phyloP scores from a whole-genome alignment of 306 rosid species.

The Sicyos edulis region DNA sequence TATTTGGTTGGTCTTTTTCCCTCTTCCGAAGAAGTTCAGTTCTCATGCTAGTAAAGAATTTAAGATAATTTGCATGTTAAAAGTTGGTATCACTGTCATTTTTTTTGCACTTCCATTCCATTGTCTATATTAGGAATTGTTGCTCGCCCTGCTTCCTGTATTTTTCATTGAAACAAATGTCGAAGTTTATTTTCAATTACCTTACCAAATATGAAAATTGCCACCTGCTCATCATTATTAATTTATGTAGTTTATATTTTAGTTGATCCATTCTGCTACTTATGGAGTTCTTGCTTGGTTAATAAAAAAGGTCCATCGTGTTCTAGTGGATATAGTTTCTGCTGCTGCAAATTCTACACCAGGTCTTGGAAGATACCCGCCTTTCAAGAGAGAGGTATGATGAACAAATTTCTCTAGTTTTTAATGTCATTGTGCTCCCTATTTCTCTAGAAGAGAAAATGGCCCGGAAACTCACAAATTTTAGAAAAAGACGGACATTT shows the following conservation, averaged over 20 bases:
- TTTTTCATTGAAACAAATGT: background rate
- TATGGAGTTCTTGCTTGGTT: constrained; percentile 22
- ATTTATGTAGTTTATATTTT: background rate
- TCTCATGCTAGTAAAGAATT: background rate
- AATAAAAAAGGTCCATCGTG: constrained; percentile 72
- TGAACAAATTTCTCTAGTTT: constrained; percentile 5
- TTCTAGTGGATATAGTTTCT: constrained; percentile 80
- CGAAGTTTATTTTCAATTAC: background rate
- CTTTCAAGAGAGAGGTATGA: constrained; percentile 86
- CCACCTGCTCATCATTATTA: background rate
- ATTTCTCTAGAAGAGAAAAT: background rate
- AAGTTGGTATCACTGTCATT: background rate
- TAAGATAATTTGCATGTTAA: no score
- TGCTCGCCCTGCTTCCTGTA: background rate
- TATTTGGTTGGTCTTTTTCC: background rate
- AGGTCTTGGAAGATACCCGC: constrained; percentile 96
- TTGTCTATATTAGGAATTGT: background rate
- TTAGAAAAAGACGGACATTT: no score
- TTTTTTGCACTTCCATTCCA: constrained; percentile 1
- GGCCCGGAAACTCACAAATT: background rate
- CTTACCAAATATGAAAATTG: constrained; percentile 10
- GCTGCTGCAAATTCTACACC: constrained; percentile 89
- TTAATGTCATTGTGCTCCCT: background rate
- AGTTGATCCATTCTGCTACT: background rate
- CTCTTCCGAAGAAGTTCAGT: background rate